Evolutionary conservation across 768 basidiomycete species (phyloP).

Genomic region (Fistulinella prunicolor): DNA sequence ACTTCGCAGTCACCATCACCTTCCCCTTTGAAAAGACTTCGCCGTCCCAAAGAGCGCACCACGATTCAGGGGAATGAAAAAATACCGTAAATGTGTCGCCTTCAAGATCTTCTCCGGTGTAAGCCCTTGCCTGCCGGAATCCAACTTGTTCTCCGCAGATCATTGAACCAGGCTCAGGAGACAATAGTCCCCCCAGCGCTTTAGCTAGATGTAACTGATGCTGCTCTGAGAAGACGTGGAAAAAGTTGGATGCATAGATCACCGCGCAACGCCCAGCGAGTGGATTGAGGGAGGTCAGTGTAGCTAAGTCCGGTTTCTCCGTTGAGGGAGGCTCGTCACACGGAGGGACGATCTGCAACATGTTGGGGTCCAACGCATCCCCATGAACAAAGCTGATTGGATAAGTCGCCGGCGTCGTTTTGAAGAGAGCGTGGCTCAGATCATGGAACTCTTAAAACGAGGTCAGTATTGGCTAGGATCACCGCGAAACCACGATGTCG

Average conservation of each 20-base stretch:
- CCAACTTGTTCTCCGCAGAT: slow-evolving; percentile 31
- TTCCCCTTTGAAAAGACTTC: slow-evolving; percentile 27
- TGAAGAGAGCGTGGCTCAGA: slow-evolving; percentile 60
- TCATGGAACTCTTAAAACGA: slow-evolving; percentile 49
- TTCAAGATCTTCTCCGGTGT: neutral
- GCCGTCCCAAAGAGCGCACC: slow-evolving; percentile 39
- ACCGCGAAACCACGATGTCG: neutral
- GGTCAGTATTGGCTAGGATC: neutral
- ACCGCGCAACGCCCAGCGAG: slow-evolving; percentile 48
- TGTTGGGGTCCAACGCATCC: slow-evolving; percentile 46
- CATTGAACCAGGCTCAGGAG: slow-evolving; percentile 29
- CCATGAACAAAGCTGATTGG: slow-evolving; percentile 53
- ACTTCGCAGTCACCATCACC: slow-evolving; percentile 4
- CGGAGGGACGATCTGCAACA: slow-evolving; percentile 37
- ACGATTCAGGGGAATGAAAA: slow-evolving; percentile 34
- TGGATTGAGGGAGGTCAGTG: slow-evolving; percentile 44
- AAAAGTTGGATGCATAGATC: slow-evolving; percentile 49
- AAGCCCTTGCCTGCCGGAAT: neutral
- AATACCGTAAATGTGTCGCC: slow-evolving; percentile 15
- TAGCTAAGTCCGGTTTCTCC: slow-evolving; percentile 27
- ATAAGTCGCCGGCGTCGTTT: slow-evolving; percentile 48
- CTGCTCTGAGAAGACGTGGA: slow-evolving; percentile 36
- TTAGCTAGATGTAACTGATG: slow-evolving; percentile 28
- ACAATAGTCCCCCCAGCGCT: slow-evolving; percentile 29
- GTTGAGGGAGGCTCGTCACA: slow-evolving; percentile 24